Percentiles rank a stretch among this genome's conserved stretches.
Evolutionary conservation across 345 rosid genomes (phyloP).

Genomic region (Carallia brachiata): DNA sequence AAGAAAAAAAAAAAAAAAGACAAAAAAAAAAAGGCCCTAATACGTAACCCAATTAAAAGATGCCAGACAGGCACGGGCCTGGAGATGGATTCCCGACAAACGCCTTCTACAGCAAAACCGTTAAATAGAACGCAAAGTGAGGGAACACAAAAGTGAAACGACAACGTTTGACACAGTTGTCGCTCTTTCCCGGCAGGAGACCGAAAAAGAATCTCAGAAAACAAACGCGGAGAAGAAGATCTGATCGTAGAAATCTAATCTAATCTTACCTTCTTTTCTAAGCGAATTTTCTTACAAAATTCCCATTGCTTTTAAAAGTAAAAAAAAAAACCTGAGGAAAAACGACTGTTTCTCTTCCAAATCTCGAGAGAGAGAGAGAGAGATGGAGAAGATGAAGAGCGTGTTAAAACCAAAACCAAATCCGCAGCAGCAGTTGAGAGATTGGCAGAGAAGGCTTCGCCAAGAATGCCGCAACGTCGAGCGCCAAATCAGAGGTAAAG

Average conservation of each 20-base stretch:
- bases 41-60: no score
- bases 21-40: no score
- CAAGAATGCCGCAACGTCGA: slow-evolving; percentile 43
- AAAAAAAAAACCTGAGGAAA: no score
- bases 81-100: no score
- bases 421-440: slow-evolving; percentile 42
- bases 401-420: slow-evolving; percentile 38
- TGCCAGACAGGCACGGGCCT: no score
- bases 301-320: no score
- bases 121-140: no score
- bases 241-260: no score
- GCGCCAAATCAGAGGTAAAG: slow-evolving; percentile 41
- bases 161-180: no score
- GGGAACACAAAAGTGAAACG: no score
- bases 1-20: no score
- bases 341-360: background rate
- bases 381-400: slow-evolving; percentile 38
- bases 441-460: slow-evolving; percentile 47
- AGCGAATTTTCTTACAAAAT: slow-evolving; percentile 16
- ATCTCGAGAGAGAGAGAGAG: background rate
- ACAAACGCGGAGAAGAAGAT: slow-evolving; percentile 9
- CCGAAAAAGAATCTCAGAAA: background rate
- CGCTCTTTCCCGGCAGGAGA: background rate
- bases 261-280: slow-evolving; percentile 27
- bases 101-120: no score